Evolutionary conservation across 257 asterid species (phyloP), one percentile per base, ranked within the genome.

Genomic region (Leptodermis oblonga): DNA sequence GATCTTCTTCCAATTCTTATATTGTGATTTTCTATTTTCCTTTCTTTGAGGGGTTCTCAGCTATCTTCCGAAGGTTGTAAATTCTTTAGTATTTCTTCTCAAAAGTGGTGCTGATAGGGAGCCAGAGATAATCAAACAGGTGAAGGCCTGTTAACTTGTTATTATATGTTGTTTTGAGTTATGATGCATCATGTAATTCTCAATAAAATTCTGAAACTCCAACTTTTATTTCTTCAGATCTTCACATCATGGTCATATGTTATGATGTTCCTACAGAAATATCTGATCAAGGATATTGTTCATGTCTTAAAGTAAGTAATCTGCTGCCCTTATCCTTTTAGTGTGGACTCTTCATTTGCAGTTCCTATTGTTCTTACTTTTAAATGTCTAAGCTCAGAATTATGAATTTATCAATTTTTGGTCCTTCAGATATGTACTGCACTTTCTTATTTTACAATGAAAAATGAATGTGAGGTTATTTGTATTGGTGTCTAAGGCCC

Each of bases 71-170:
- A 76, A 71, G 65, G 80, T 90, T 68, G 82, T 90, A 23, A 81
- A 76, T 72, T 80, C 95, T 66, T 76, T 93, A 34, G 85, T 71
- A 62, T 69, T 33, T 53, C 97, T 93, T 78, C 94, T 93, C 34
- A 77, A 82, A 74, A 80, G 83, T 77, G 99, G 99, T 66, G 97
- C 91, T 73, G 97, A 93, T 68, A 88, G 82, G 87, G 97, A 90
- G 73, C 90, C 97, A 5, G 97, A 90, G 78, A 82, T 86, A 77
- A 85, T 93, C 54, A 92, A 87, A 86, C 92, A 90, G 94, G 99
- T 90, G 74, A 60, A 71, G 61, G 69, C 37, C 65, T 68, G 54
- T 45, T 22, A 9, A 63, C 65, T 74, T 60, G 64, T 33, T 37
- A 26, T 28, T n/a, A 4, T 41, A 15, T 65, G 74, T 36, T 62